Evolutionary conservation across 305 asterid species (phyloP).

Genomic region (Ilex paraguariensis): DNA sequence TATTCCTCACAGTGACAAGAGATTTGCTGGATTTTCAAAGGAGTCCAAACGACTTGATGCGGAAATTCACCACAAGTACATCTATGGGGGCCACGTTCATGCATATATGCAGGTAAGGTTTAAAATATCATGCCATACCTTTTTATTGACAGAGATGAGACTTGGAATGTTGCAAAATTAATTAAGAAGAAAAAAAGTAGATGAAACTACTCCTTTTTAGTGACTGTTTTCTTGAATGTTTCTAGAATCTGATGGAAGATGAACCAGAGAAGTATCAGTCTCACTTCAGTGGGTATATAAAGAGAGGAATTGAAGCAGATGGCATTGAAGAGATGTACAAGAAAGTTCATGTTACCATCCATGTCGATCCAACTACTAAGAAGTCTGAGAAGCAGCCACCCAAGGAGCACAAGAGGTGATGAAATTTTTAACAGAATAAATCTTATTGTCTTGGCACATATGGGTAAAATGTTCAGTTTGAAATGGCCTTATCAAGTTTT

Average conservation of each 20-base stretch:
- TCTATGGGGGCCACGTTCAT: slow-evolving; percentile 57
- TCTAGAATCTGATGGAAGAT: neutral
- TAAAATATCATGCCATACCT: neutral
- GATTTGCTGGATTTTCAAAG: slow-evolving; percentile 58
- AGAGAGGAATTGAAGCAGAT: slow-evolving; percentile 1
- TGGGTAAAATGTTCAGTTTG: too few relatives aligned
- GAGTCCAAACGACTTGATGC: slow-evolving; percentile 58
- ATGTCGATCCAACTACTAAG: neutral
- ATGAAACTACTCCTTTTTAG: too few relatives aligned
- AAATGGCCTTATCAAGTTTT: too few relatives aligned
- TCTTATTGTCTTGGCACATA: too few relatives aligned
- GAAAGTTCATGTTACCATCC: slow-evolving; percentile 15
- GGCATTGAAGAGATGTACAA: slow-evolving; percentile 17
- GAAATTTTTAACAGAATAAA: too few relatives aligned
- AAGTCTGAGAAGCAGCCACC: neutral
- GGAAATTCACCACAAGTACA: slow-evolving; percentile 57
- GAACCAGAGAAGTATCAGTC: slow-evolving; percentile 3
- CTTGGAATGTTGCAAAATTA: too few relatives aligned
- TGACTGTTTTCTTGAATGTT: neutral
- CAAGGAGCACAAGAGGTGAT: neutral
- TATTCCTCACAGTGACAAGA: slow-evolving; percentile 63
- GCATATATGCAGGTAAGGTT: slow-evolving; percentile 45
- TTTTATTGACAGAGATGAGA: neutral
- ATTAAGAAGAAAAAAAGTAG: too few relatives aligned
- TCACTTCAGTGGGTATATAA: neutral